Evolutionary conservation across 139 green algal species (phyloP).

Genomic region (Nannochloris sp.): DNA sequence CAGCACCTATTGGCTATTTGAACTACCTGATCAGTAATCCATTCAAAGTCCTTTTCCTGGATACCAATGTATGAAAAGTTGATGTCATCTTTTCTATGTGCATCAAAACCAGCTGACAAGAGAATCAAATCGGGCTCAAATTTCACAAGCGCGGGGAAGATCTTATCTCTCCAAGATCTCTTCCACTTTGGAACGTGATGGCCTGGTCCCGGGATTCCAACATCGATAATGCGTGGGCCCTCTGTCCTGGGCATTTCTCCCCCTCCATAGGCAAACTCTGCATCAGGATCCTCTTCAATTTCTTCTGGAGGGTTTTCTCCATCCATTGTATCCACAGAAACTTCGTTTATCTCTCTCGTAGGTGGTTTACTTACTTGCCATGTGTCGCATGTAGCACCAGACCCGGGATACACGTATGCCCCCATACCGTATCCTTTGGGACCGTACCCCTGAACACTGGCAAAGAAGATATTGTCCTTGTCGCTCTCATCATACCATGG

Average conservation of each 20-base stretch:
- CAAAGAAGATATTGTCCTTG: slow-evolving; percentile 81
- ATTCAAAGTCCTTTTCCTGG: slow-evolving; percentile 79
- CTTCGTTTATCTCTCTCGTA: background rate
- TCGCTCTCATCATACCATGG: slow-evolving; percentile 82
- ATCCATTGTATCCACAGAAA: background rate
- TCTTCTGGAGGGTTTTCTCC: background rate
- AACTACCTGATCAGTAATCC: slow-evolving; percentile 78
- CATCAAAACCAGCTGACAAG: slow-evolving; percentile 84
- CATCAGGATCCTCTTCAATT: slow-evolving; percentile 34
- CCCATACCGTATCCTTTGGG: slow-evolving; percentile 21
- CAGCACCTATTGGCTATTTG: slow-evolving; percentile 59
- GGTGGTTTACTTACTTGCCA: background rate
- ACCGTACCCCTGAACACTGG: slow-evolving; percentile 69
- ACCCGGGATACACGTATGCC: slow-evolving; percentile 71
- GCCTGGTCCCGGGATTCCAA: slow-evolving; percentile 67
- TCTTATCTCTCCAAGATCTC: slow-evolving; percentile 81
- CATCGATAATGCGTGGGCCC: slow-evolving; percentile 78
- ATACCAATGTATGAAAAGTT: slow-evolving; percentile 79
- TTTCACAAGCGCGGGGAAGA: slow-evolving; percentile 38
- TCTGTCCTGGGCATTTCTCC: slow-evolving; percentile 11
- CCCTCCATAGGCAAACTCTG: slow-evolving; percentile 28
- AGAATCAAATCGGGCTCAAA: slow-evolving; percentile 84
- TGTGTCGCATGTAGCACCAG: slow-evolving; percentile 68
- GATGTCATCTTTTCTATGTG: slow-evolving; percentile 77
- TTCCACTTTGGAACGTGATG: slow-evolving; percentile 49